These are phyloP conservation scores for Thinopyrum elongatum DNA, from an alignment of 176 grass and related monocot genomes.

Conservation along the genomic window DNA sequence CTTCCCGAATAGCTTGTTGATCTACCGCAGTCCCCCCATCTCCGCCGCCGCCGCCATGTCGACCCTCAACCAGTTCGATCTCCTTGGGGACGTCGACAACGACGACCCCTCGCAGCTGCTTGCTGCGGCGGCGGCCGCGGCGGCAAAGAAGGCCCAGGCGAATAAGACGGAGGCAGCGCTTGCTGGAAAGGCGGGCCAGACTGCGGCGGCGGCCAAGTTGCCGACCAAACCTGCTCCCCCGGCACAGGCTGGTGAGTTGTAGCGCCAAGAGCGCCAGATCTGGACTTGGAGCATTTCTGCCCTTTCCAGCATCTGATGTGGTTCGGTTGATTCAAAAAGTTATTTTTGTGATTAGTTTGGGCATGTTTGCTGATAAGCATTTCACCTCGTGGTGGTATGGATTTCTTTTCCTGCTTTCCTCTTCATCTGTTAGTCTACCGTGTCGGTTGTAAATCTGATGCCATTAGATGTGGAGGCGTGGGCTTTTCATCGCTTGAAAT, in stretches of 20 bases:
- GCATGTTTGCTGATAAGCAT: not conserved
- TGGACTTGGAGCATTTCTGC: not conserved
- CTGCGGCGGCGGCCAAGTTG: slow-evolving; percentile 48
- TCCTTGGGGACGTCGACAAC: slow-evolving; percentile 80
- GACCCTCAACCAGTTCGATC: slow-evolving; percentile 57
- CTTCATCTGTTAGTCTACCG: not conserved
- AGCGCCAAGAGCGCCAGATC: slow-evolving; percentile 13
- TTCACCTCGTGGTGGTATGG: not conserved
- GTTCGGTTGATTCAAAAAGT: not conserved
- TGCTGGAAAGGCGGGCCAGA: slow-evolving; percentile 33
- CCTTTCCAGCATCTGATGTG: not conserved
- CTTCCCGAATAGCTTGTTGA: not conserved
- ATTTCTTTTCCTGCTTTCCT: not conserved
- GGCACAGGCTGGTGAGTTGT: slow-evolving; percentile 57
- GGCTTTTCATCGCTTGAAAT: slow-evolving; percentile 21
- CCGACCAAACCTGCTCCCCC: slow-evolving; percentile 70
- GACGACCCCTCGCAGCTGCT: slow-evolving; percentile 75
- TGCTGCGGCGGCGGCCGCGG: slow-evolving; percentile 13
- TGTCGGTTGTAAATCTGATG: not conserved
- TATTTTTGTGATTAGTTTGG: not conserved
- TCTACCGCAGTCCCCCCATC: not conserved
- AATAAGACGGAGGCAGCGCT: slow-evolving; percentile 35
- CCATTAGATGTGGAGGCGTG: not conserved
- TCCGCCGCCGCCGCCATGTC: slow-evolving; percentile 37
- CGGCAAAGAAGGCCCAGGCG: slow-evolving; percentile 51